Conservation (phyloP, 768 basidiomycete species). For the Xerocomus spinulosus region DNA sequence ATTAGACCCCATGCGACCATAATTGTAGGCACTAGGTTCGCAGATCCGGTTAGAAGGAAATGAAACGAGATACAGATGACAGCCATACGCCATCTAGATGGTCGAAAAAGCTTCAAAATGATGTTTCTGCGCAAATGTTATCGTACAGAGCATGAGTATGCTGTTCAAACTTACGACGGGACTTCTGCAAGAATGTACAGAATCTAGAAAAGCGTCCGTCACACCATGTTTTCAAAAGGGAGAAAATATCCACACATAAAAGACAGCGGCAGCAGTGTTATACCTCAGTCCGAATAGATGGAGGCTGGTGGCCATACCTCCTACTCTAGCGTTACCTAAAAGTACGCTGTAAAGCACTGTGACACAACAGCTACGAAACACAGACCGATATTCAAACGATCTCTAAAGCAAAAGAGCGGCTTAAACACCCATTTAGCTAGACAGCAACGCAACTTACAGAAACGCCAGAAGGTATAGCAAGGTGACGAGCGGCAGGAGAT, state of each 20-base stretch:
- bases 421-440: neutral
- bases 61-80: neutral
- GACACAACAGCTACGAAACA: neutral
- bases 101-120: neutral
- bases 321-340: slow-evolving; percentile 1
- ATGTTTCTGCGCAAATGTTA: neutral
- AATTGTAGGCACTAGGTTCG: neutral
- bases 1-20: slow-evolving; percentile 1
- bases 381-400: neutral
- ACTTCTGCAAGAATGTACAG: neutral
- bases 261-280: slow-evolving; percentile 2
- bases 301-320: neutral
- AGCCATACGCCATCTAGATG: slow-evolving; percentile 1
- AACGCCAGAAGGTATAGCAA: neutral
- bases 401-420: neutral
- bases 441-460: neutral
- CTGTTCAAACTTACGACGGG: neutral
- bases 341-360: neutral
- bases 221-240: neutral
- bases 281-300: neutral
- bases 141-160: neutral
- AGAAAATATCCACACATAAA: neutral
- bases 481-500: neutral
- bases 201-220: neutral
- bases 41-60: neutral